phyloP scores from a whole-genome alignment of 352 stramenopile species.

The Phytopythium vexans region DNA sequence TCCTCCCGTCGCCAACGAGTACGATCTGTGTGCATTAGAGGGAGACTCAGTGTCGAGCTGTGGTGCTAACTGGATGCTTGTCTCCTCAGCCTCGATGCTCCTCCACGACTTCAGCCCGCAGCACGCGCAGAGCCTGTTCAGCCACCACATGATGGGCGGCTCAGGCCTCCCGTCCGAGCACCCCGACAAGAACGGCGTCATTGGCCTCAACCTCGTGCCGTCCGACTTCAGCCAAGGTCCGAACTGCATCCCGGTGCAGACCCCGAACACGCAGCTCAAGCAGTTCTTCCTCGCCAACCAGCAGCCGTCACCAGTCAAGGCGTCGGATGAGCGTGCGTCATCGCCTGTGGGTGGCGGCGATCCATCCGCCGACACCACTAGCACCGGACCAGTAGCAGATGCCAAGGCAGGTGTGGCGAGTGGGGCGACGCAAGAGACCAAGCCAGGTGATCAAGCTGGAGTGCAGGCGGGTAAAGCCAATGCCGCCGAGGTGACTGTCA shows the following conservation, averaged over 20 bases:
- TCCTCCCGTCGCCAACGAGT: constrained; percentile 80
- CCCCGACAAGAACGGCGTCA: constrained; percentile 51
- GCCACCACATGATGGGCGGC: constrained; percentile 38
- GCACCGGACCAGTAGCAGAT: too few species aligned
- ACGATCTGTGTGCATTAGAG: constrained; percentile 27
- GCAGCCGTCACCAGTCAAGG: constrained; percentile 26
- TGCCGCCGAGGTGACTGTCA: too few species aligned
- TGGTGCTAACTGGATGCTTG: constrained; percentile 9
- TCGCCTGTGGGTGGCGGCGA: constrained; percentile 17
- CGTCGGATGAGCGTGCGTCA: constrained; percentile 18
- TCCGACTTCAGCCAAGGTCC: constrained; percentile 47
- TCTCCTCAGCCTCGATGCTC: constrained; percentile 58
- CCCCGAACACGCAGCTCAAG: constrained; percentile 37
- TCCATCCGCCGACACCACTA: constrained; percentile 7
- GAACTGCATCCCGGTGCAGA: constrained; percentile 14
- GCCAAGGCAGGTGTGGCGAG: too few species aligned
- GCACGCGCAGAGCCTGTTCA: constrained; percentile 41
- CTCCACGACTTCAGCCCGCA: constrained; percentile 77
- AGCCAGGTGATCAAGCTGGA: too few species aligned
- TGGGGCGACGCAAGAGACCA: too few species aligned
- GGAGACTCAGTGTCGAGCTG: not conserved
- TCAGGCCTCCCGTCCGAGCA: constrained; percentile 22
- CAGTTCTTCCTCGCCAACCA: constrained; percentile 34
- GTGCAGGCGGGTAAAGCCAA: too few species aligned
- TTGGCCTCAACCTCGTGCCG: constrained; percentile 61